phyloP scores from a whole-genome alignment of 2,329 filamentous ascomycete species.

The Lecanicillium sp. region DNA sequence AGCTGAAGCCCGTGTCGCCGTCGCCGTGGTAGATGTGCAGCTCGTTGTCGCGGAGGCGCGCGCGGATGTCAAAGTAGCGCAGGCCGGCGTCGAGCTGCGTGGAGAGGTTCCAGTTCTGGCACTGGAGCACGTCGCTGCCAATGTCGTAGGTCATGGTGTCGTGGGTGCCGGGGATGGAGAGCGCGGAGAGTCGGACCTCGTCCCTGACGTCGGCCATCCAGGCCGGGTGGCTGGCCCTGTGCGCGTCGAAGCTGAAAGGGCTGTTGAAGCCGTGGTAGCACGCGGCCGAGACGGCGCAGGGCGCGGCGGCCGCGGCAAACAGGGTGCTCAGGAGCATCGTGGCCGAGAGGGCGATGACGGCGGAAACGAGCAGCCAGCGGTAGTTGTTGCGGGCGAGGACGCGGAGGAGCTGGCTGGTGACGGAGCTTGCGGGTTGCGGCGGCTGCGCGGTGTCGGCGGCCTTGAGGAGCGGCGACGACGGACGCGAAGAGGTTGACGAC shows the following conservation, averaged over 20 bases:
- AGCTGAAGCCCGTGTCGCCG: conserved; percentile 39
- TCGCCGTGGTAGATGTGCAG: conserved; percentile 43
- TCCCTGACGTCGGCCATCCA: conserved; percentile 40
- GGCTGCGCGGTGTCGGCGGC: not conserved
- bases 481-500: not conserved
- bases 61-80: conserved; percentile 45
- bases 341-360: conserved; percentile 16
- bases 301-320: conserved; percentile 14
- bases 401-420: not conserved
- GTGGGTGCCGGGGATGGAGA: conserved; percentile 48
- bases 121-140: conserved; percentile 32
- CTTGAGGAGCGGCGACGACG: not conserved
- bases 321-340: conserved; percentile 21
- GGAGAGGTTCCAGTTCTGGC: conserved; percentile 41
- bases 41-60: conserved; percentile 35
- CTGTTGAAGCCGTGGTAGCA: conserved; percentile 30
- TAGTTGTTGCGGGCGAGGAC: not conserved
- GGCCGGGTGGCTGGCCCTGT: conserved; percentile 20
- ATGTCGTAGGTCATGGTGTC: conserved; percentile 46
- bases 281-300: conserved; percentile 21
- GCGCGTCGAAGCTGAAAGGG: conserved; percentile 31
- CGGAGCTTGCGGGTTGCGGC: conserved; percentile 20
- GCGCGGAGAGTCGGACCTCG: conserved; percentile 32
- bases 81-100: conserved; percentile 41
- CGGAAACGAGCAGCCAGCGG: conserved; percentile 12